Evolutionary conservation across 164 flowering plant genomes (phyloP), one percentile per base, ranked within the genome.

Genomic region (Vitis riparia): DNA sequence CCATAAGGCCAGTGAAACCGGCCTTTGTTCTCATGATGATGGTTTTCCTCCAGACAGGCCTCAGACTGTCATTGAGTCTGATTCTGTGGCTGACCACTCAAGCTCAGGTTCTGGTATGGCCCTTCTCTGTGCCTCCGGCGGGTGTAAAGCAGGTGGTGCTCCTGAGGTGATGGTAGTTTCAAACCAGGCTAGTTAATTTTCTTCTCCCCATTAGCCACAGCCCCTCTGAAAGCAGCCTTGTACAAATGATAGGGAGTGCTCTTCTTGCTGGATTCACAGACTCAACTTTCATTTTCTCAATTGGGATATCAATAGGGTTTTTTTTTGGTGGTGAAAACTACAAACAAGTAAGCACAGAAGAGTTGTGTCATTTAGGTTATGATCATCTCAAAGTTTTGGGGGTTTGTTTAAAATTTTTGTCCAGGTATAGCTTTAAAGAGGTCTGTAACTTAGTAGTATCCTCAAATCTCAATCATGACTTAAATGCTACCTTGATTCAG

Each of bases 61-160:
- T 66, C 27, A 47, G 62, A 48, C 12, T 55, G 47, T 51, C 10
- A 50, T 51, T 52, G 62, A 19, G 15, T 51, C 71, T n/a, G 67
- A 53, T 55, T 53, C 67, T 55, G 63, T 59, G 62, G 32, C 17
- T 32, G 62, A 51, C n/a, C 61, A 37, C 51, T 75, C 44, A 9
- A 66, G 64, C 55, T 53, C 69, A 50, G 64, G 19, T 17, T 52
- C 77, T 13, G 72, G 51, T 3, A 67, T 70, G 57, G 66, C 68
- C 10, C 68, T 69, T 70, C 71, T 69, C 57, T 73, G 76, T 69
- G 65, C 62, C 13, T 62, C 73, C 13, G 63, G 57, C 44, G 76
- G 71, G 7, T 51, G 70, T 57, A 69, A 70, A 27, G 32, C 65
- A 2, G 7, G 32, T 49, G 66, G 66, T 37, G 44, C 63, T 27